Evolutionary conservation across 2,329 filamentous ascomycete species (phyloP).

Genomic region (Trichoderma harzianum): DNA sequence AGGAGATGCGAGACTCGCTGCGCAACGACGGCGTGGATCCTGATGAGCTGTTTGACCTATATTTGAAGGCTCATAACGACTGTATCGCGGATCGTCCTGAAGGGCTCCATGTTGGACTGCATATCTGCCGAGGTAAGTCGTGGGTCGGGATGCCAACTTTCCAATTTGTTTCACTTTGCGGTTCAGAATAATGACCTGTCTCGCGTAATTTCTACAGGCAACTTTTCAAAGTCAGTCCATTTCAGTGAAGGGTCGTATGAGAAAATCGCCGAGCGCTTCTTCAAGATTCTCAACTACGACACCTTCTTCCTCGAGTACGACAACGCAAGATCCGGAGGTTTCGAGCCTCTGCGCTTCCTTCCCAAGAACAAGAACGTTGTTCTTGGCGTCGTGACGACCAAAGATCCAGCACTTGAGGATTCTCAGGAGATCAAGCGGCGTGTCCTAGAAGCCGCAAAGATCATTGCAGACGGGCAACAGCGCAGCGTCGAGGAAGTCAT

Average conservation of each 20-base stretch:
- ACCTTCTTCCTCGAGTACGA: conserved; percentile 63
- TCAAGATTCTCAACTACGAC: conserved; percentile 55
- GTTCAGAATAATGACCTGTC: background rate
- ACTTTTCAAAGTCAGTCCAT: conserved; percentile 61
- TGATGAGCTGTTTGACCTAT: conserved; percentile 64
- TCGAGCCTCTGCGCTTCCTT: conserved; percentile 59
- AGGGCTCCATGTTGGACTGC: conserved; percentile 69
- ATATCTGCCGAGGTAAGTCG: conserved; percentile 47
- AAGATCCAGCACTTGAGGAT: conserved; percentile 57
- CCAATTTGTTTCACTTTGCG: too few species aligned
- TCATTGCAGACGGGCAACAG: conserved; percentile 62
- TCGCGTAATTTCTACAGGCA: conserved; percentile 44
- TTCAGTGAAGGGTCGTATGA: conserved; percentile 64
- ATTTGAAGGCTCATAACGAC: conserved; percentile 72
- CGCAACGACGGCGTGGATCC: conserved; percentile 56
- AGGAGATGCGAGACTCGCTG: conserved; percentile 60
- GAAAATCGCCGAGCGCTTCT: conserved; percentile 58
- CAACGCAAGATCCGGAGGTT: conserved; percentile 56
- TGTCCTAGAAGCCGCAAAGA: conserved; percentile 57
- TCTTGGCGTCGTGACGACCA: conserved; percentile 59
- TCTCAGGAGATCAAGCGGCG: conserved; percentile 51
- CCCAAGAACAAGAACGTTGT: conserved; percentile 60
- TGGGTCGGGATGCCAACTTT: conserved; percentile 13
- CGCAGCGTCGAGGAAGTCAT: conserved; percentile 62
- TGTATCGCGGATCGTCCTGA: conserved; percentile 58